A percentile compares a stretch with the other conserved stretches of the same genome.
Conservation (phyloP, 208 protist species). For the Angomonas ambiguus region DNA sequence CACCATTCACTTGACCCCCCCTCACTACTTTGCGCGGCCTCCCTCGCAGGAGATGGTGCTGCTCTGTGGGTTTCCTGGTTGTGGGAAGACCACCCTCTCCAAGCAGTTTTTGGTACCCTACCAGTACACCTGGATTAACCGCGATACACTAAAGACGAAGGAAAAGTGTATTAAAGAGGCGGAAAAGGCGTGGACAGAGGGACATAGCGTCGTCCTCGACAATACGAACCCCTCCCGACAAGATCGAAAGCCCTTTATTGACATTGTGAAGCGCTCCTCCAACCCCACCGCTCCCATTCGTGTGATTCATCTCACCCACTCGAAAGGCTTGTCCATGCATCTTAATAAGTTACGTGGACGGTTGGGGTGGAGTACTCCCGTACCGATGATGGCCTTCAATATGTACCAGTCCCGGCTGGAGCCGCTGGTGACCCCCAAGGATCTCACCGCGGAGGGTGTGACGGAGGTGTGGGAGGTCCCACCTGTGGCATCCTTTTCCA, state of each 20-base stretch:
- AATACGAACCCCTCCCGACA: slow-evolving; percentile 82
- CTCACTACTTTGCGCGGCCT: slow-evolving; percentile 16
- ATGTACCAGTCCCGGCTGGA: slow-evolving; percentile 45
- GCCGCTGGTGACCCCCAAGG: slow-evolving; percentile 13
- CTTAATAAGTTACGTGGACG: slow-evolving; percentile 63
- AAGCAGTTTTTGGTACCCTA: slow-evolving; percentile 65
- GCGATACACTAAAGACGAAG: slow-evolving; percentile 70
- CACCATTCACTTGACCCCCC: slow-evolving; percentile 10
- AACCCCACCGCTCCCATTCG: slow-evolving; percentile 29
- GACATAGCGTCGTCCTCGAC: slow-evolving; percentile 85
- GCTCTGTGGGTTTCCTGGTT: slow-evolving; percentile 78
- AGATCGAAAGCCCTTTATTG: slow-evolving; percentile 55
- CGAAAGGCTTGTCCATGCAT: slow-evolving; percentile 60
- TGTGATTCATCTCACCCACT: slow-evolving; percentile 65
- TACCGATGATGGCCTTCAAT: slow-evolving; percentile 58
- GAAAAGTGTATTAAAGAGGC: slow-evolving; percentile 57
- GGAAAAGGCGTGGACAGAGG: slow-evolving; percentile 28
- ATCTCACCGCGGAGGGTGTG: slow-evolving; percentile 33
- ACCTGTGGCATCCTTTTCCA: slow-evolving; percentile 50
- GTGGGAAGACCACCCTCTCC: slow-evolving; percentile 90
- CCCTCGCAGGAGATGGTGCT: slow-evolving; percentile 81
- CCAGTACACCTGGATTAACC: slow-evolving; percentile 80
- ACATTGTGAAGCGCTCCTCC: slow-evolving; percentile 26
- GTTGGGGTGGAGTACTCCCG: slow-evolving; percentile 25
- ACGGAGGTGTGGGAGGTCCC: slow-evolving; percentile 48